phyloP scores from a whole-genome alignment of 1,139 yeast genomes.

The Magnusiomyces suaveolens region DNA sequence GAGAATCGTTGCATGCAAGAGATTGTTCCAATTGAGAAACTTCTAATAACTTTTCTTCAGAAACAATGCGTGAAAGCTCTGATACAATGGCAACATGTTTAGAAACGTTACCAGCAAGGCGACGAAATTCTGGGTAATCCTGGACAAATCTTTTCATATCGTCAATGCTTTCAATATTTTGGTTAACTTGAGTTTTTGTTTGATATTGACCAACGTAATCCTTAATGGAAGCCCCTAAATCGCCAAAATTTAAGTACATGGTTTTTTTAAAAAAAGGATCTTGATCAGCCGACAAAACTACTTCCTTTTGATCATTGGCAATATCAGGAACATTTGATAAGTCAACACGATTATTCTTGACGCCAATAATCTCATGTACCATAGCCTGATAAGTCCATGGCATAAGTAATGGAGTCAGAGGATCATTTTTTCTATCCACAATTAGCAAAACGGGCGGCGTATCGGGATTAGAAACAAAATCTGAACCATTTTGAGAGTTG shows the following conservation, averaged over 20 bases:
- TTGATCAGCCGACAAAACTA: conserved; percentile 54
- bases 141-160: conserved; percentile 88
- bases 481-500: conserved; percentile 24
- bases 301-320: conserved; percentile 44
- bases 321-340: conserved; percentile 41
- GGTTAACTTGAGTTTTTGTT: conserved; percentile 62
- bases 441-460: conserved; percentile 68
- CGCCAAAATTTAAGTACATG: conserved; percentile 88
- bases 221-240: conserved; percentile 80
- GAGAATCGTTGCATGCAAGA: conserved; percentile 58
- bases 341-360: conserved; percentile 69
- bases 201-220: conserved; percentile 79
- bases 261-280: conserved; percentile 72
- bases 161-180: conserved; percentile 62
- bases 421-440: conserved; percentile 79
- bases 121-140: conserved; percentile 86
- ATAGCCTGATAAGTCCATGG: conserved; percentile 99
- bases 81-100: conserved; percentile 87
- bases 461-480: conserved; percentile 47
- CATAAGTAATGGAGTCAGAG: conserved; percentile 77
- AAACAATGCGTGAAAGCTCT: conserved; percentile 63
- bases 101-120: conserved; percentile 78
- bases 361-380: conserved; percentile 87
- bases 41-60: conserved; percentile 61
- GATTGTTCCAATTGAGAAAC: conserved; percentile 86